Evolutionary conservation across 495 filamentous ascomycete genomes (phyloP), one percentile per base, ranked within the genome.

Genomic region (Bathelium albidoporum): DNA sequence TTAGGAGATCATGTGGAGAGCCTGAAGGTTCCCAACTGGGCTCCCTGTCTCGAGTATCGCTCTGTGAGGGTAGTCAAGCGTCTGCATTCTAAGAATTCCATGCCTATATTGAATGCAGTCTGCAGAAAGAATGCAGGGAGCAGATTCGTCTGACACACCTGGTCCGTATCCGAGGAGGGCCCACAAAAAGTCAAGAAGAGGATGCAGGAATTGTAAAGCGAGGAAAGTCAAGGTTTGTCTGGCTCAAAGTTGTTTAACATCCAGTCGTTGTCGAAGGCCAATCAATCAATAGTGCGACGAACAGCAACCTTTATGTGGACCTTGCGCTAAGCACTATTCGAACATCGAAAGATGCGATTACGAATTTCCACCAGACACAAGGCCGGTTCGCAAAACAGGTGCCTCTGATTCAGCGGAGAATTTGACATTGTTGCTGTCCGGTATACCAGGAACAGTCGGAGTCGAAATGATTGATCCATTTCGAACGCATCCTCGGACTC

Each of bases 391-490:
- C 5, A 9, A 16, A 20, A 16, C 10, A 24, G 49, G 9, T 55
- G 16, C 7, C 24, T 55, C 24, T 9, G 7, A 11, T 20, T 24
- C 4, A 11, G 24, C 11, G 29, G 49, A 29, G 22, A 16, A 55
- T 9, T 20, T 24, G 5, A 2, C 12, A 0, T 9, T 24, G 2
- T 9, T 28, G 29, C 7, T 5, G 16, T 9, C 24, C 7, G 16
- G 12, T 9, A 29, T 67, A 32, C 65, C 65, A 3, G 5, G n/a
- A n/a, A 36, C 20, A 7, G 16, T 64, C 18, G 32, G 36, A 31
- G 58, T 31, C n/a, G 62, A 60, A 26, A 49, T 62, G 7, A 36
- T 67, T 32, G 65, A 67, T 61, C 65, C 62, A 1, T 67, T 67
- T 28, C 62, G 64, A 41, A 60, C 65, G 1, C 24, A 60, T 12